Base-by-base conservation (phyloP, 1,139 yeast genomes). In the Wickerhamiella infanticola region DNA sequence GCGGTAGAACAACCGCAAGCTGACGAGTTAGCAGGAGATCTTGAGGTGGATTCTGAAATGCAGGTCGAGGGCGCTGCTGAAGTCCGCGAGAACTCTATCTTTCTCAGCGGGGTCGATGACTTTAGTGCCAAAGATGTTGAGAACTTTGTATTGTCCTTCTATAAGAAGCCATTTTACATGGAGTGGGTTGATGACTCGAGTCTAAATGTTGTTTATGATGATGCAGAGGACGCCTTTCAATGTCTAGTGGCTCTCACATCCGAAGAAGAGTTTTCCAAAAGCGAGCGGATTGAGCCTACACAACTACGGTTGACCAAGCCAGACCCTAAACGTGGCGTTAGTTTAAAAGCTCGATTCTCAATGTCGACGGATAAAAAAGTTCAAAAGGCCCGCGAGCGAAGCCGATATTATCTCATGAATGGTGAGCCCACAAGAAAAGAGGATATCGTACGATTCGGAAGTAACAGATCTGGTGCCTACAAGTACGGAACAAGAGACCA, bases 131-230 rank as follows among this genome's bases (percentile, higher is more conserved):
- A 72, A 41, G 81, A 79, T 47, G 74, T 81, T 50, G 75, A 77
- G 56, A 62, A 68, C 18, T 81, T 70, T 55, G 61, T 79, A 18
- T 74, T 74, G 46, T 62, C 65, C 47, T 72, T 74, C 55, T 56
- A 77, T 43, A 74, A 74, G 53, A 61, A 55, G 26, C 59, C 60
- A 24, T 77, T 73, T 59, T 63, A 67, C 44, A 61, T 80, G 27
- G 79, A 81, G 55, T 81, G 93, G 93, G 70, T 81, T 41, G 75
- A 81, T 56, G 93, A 81, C 58, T 58, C 72, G 13, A 65, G 75
- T 1, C 71, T 79, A 27, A 76, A 75, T 48, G 59, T 79, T 13
- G 75, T 71, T 3, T 81, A 52, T 38, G 57, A 54, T 27, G 53
- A 48, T 29, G 37, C 46, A 1, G 51, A 48, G 39, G 52, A 50